Base-by-base conservation (phyloP, 441 rosid genomes). In the Syzygium malaccense region DNA sequence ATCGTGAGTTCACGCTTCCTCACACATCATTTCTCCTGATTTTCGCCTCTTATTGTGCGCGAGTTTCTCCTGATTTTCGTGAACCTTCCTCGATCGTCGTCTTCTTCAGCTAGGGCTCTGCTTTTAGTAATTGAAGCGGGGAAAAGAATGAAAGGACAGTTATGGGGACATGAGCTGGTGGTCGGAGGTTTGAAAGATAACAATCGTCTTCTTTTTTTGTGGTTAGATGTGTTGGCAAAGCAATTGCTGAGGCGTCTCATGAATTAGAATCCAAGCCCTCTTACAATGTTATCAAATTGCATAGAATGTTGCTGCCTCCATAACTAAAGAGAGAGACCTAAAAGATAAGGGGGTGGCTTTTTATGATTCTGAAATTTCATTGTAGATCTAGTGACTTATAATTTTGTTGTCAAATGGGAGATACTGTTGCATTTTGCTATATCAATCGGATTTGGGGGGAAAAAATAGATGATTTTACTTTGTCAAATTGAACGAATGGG, bases 1-100 rank as follows among this genome's bases (percentile, higher is more conserved):
- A 13, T 66, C 4, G 14, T 68, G 19, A 68, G 48, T 33, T 33
- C 45, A 9, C 14, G 8, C 23, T 68, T 33, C 79, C 33, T 33
- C 10, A 7, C 48, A 2, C 48, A 45, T 45, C 48, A 45, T 45
- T 45, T 45, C 48, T 45, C 9, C 14, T 4, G 4, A 33, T 32
- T 20, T 68, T 32, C 1, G 1, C 3, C 14, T 68, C 1, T 32
- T 1, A 5, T 68, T 68, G 48, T 7, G 1, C 0, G 7, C 2
- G 5, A 17, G 19, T 66, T 57, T 28, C 6, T 57, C 55, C 1
- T 0, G 18, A 14, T 53, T 18, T 54, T 15, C 55, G 15, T 15
- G 48, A 45, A 45, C 48, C 62, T 57, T 28, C 66, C 3, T n/a
- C 68, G 7, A n/a, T 64, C 20, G 2, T 62, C 7, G 1, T 0